Evolutionary conservation across 2,329 filamentous ascomycete species (phyloP).

Genomic region (Alternaria sp.): DNA sequence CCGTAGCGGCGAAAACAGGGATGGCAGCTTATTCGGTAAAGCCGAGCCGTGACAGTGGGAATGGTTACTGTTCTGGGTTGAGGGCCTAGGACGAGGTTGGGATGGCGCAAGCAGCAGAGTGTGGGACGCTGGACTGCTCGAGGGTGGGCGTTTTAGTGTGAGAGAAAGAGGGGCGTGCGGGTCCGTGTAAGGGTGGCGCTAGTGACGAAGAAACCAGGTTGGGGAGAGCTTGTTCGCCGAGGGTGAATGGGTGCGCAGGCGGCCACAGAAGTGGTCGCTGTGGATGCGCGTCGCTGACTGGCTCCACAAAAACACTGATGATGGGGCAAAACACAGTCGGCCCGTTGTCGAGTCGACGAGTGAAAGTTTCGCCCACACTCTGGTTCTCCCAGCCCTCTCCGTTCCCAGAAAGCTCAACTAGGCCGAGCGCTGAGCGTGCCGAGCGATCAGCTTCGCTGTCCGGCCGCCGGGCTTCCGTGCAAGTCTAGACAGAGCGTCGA

Average conservation of each 20-base stretch:
- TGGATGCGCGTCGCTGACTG: slow-evolving; percentile 28
- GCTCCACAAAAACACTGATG: slow-evolving; percentile 17
- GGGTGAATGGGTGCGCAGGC: slow-evolving; percentile 29
- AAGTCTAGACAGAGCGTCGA: slow-evolving; percentile 16
- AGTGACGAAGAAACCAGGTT: slow-evolving; percentile 29
- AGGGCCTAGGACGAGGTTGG: slow-evolving; percentile 34
- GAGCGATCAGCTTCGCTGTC: slow-evolving; percentile 47
- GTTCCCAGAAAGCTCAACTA: slow-evolving; percentile 38
- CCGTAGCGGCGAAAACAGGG: slow-evolving; percentile 35
- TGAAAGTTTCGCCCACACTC: slow-evolving; percentile 32
- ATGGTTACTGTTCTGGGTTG: slow-evolving; percentile 40
- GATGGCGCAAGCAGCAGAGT: slow-evolving; percentile 36
- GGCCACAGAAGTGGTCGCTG: slow-evolving; percentile 27
- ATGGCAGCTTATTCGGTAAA: slow-evolving; percentile 40
- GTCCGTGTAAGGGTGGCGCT: slow-evolving; percentile 27
- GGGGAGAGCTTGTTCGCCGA: slow-evolving; percentile 34
- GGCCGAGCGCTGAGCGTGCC: slow-evolving; percentile 51
- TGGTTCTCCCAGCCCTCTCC: slow-evolving; percentile 37
- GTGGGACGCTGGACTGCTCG: slow-evolving; percentile 32
- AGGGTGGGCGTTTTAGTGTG: slow-evolving; percentile 23
- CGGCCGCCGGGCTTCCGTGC: slow-evolving; percentile 45
- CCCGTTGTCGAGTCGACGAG: slow-evolving; percentile 42
- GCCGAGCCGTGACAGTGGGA: slow-evolving; percentile 50
- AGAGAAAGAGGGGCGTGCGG: slow-evolving; percentile 31
- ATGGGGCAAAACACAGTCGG: slow-evolving; percentile 39